These are phyloP conservation scores for Ceratobasidium theobromae DNA, from an alignment of 1,284 basidiomycete genomes.

Conservation along the genomic window DNA sequence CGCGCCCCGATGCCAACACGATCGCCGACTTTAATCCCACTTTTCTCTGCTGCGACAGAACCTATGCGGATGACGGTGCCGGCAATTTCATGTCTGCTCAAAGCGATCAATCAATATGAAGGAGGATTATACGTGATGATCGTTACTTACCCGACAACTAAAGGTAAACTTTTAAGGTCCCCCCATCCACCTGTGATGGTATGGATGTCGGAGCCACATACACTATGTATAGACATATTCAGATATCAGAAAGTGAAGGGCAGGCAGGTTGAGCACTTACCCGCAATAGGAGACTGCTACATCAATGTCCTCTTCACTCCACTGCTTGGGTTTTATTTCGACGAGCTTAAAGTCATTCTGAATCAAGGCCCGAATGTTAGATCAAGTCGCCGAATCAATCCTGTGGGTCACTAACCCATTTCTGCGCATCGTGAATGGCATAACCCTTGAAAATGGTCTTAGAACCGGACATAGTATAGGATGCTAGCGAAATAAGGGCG, in stretches of 20 bases:
- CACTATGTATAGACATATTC: slow-evolving; percentile 35
- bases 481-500: not conserved
- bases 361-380: not conserved
- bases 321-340: slow-evolving; percentile 44
- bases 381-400: not conserved
- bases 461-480: not conserved
- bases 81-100: slow-evolving; percentile 60
- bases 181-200: slow-evolving; percentile 56
- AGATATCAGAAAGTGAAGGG: not conserved
- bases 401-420: slow-evolving; percentile 27
- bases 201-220: slow-evolving; percentile 57
- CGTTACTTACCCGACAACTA: slow-evolving; percentile 45
- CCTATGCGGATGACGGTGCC: slow-evolving; percentile 59
- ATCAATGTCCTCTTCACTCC: slow-evolving; percentile 46
- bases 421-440: slow-evolving; percentile 24
- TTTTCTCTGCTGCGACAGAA: slow-evolving; percentile 38
- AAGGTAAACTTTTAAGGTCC: slow-evolving; percentile 44
- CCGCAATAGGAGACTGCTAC: slow-evolving; percentile 47
- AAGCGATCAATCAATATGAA: not conserved
- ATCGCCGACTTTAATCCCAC: slow-evolving; percentile 58
- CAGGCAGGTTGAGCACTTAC: not conserved
- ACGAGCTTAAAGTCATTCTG: slow-evolving; percentile 51
- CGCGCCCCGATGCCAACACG: slow-evolving; percentile 68
- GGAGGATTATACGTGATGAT: not conserved
- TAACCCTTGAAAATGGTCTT: slow-evolving; percentile 32